phyloP scores from a whole-genome alignment of 148 eudicot species.

The Fagopyrum tataricum region DNA sequence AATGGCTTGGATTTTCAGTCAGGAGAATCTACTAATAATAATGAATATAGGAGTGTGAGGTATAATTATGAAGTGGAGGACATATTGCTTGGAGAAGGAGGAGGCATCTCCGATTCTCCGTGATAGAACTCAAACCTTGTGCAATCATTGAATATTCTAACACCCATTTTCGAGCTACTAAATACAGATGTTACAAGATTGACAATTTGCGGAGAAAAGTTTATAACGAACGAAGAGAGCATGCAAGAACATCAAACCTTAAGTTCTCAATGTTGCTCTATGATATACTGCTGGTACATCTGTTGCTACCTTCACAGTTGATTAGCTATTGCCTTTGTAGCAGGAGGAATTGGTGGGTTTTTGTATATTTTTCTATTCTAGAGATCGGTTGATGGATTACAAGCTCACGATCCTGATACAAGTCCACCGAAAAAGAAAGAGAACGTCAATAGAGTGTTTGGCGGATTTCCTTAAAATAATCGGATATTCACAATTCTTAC shows the following conservation, averaged over 20 bases:
- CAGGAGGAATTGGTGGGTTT: constrained; percentile 66
- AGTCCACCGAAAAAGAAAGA: constrained; percentile 13
- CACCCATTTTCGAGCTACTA: constrained; percentile 14
- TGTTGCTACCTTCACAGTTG: constrained; percentile 41
- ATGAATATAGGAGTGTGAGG: constrained; percentile 19
- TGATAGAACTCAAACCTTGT: constrained; percentile 70
- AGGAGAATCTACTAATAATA: constrained; percentile 18
- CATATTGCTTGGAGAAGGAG: constrained; percentile 65
- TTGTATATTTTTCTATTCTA: constrained; percentile 58
- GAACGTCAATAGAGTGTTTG: constrained; percentile 21
- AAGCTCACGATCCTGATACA: constrained; percentile 37
- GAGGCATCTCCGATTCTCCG: constrained; percentile 52
- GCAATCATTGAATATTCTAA: constrained; percentile 37
- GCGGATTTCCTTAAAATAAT: too few species aligned
- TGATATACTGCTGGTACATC: constrained; percentile 65
- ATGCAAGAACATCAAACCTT: constrained; percentile 75
- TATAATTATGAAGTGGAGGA: constrained; percentile 61
- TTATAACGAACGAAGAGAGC: constrained; percentile 60
- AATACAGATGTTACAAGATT: constrained; percentile 19
- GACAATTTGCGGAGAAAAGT: constrained; percentile 19
- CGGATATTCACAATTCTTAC: too few species aligned
- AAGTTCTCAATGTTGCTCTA: constrained; percentile 65
- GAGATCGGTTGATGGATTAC: constrained; percentile 66
- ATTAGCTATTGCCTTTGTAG: constrained; percentile 50
- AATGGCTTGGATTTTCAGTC: constrained; percentile 16